phyloP scores from a whole-genome alignment of 208 protist species.

The Porcisia hertigi region DNA sequence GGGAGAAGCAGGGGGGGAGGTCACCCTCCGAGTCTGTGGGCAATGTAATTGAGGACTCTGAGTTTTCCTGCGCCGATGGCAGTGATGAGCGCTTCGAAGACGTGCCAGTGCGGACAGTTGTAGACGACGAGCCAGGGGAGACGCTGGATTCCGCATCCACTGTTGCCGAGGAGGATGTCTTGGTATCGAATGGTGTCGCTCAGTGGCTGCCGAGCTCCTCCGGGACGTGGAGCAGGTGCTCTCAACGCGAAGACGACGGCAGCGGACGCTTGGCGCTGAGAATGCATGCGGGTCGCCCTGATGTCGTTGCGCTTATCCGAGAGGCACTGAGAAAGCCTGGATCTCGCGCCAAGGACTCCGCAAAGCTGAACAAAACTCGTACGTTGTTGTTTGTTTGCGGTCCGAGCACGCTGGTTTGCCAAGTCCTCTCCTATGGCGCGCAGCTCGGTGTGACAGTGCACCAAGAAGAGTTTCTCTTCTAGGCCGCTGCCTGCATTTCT shows the following conservation, averaged over 20 bases:
- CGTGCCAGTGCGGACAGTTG: background rate
- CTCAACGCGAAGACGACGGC: background rate
- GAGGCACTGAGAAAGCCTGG: background rate
- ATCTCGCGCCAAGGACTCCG: background rate
- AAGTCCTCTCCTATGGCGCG: background rate
- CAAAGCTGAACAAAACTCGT: conserved; percentile 2
- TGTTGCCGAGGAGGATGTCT: background rate
- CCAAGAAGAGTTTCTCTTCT: conserved; percentile 7
- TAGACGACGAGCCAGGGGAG: too few species aligned
- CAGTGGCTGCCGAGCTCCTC: background rate
- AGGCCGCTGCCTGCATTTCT: background rate
- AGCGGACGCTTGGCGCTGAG: conserved; percentile 1
- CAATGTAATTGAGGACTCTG: background rate
- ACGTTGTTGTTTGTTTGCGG: conserved; percentile 12
- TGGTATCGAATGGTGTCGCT: background rate
- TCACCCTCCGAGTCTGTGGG: background rate
- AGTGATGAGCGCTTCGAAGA: background rate
- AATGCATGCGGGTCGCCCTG: background rate
- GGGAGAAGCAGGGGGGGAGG: background rate
- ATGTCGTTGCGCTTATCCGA: conserved; percentile 4
- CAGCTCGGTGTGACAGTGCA: conserved; percentile 4
- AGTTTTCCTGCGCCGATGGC: background rate
- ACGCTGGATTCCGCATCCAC: background rate
- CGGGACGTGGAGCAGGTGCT: background rate
- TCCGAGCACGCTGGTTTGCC: conserved; percentile 1